Evolutionary conservation across 108 stramenopile species (phyloP).

Genomic region (Nannochloropsis salina): DNA sequence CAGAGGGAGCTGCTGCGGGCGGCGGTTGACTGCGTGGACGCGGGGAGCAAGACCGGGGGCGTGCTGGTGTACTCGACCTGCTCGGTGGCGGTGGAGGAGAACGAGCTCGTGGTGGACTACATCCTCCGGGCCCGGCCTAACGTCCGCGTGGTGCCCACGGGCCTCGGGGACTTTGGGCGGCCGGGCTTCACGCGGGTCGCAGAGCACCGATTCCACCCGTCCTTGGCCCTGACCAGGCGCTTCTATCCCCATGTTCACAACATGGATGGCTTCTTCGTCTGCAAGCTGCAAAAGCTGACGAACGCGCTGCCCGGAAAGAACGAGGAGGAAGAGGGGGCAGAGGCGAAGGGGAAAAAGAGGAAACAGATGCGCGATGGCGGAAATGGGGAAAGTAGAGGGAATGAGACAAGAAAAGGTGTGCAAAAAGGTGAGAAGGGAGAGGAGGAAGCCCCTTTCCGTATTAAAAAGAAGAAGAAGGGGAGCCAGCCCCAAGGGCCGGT

Average conservation of each 20-base stretch:
- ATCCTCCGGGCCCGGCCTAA: constrained; percentile 77
- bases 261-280: constrained; percentile 99
- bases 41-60: constrained; percentile 75
- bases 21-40: constrained; percentile 90
- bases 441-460: neutral
- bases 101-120: constrained; percentile 98
- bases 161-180: constrained; percentile 68
- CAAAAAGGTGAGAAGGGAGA: neutral
- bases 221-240: constrained; percentile 75
- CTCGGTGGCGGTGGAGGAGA: constrained; percentile 89
- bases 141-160: constrained; percentile 81
- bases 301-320: constrained; percentile 42
- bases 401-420: neutral
- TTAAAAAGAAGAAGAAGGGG: neutral
- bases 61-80: constrained; percentile 97
- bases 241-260: constrained; percentile 99
- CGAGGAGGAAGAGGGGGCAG: constrained; percentile 18
- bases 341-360: neutral
- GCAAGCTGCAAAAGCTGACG: constrained; percentile 85
- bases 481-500: neutral
- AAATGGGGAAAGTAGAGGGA: neutral
- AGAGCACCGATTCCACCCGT: constrained; percentile 93
- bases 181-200: constrained; percentile 77
- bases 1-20: constrained; percentile 94
- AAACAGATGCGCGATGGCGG: neutral